Percentiles rank a stretch among this genome's conserved stretches.
These are phyloP conservation scores for Mycena leptocephala DNA, from an alignment of 768 basidiomycete species.

Conservation along the genomic window DNA sequence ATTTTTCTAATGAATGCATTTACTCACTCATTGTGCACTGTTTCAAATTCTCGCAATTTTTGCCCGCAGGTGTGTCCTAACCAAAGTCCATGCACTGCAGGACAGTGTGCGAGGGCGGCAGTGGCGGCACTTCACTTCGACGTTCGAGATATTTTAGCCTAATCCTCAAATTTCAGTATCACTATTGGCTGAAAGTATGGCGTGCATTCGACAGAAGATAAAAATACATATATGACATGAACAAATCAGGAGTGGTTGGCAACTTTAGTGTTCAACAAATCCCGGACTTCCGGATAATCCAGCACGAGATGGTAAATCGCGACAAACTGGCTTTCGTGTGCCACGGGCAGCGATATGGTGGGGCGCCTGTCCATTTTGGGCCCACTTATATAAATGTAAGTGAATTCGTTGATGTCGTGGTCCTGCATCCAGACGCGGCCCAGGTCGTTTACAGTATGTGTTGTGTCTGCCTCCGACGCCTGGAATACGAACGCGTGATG, in stretches of 20 bases:
- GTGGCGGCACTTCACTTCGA: too few relatives aligned
- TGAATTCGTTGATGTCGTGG: constrained; percentile 10
- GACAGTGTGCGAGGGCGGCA: too few relatives aligned
- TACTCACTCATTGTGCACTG: too few relatives aligned
- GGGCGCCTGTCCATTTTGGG: constrained; percentile 15
- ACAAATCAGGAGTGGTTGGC: constrained; percentile 7
- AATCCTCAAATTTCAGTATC: too few relatives aligned
- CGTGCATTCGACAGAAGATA: neutral
- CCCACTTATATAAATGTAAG: constrained; percentile 10
- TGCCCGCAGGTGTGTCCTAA: too few relatives aligned
- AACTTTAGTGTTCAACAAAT: constrained; percentile 12
- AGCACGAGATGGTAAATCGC: constrained; percentile 12
- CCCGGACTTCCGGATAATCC: constrained; percentile 15
- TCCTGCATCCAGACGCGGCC: constrained; percentile 13
- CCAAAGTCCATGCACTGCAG: too few relatives aligned
- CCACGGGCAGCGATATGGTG: constrained; percentile 19
- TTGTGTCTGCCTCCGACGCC: constrained; percentile 15
- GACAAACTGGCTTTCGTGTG: constrained; percentile 6
- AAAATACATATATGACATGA: neutral
- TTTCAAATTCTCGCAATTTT: too few relatives aligned
- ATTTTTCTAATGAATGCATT: too few relatives aligned
- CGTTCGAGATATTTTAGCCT: too few relatives aligned
- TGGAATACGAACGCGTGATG: constrained; percentile 14
- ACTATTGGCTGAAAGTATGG: too few relatives aligned
- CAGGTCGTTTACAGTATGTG: neutral